Evolutionary conservation across 139 green algal genomes (phyloP).

Genomic region (Picochlorum sp.): DNA sequence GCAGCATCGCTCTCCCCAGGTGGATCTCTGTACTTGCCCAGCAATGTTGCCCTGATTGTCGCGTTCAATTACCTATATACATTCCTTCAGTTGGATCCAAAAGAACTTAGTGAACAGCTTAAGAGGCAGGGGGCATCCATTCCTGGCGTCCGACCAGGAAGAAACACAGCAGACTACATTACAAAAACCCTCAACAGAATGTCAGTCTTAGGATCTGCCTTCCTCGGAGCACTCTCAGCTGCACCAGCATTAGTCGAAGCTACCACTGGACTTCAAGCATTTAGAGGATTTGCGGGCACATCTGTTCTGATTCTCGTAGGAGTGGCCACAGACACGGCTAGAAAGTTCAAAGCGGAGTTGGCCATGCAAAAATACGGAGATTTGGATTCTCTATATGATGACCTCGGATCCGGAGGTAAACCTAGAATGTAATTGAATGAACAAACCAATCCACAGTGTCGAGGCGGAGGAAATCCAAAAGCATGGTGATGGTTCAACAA

Average conservation of each 20-base stretch:
- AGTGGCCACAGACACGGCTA: conserved; percentile 91
- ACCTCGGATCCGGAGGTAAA: background rate
- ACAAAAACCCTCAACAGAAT: conserved; percentile 82
- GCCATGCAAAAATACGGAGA: conserved; percentile 86
- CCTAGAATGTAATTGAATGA: no score
- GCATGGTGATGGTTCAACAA: no score
- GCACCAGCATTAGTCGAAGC: conserved; percentile 80
- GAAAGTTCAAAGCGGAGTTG: conserved; percentile 79
- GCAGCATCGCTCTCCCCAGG: conserved; percentile 60
- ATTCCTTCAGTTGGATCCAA: conserved; percentile 97
- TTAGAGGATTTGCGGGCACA: conserved; percentile 95
- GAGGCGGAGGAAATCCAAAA: no score
- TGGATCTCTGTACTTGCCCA: conserved; percentile 72
- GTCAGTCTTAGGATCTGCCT: conserved; percentile 85
- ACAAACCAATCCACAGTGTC: no score
- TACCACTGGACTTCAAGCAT: conserved; percentile 67
- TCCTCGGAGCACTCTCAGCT: conserved; percentile 80
- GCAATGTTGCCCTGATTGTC: conserved; percentile 88
- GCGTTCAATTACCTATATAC: conserved; percentile 99
- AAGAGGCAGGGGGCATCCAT: conserved; percentile 86
- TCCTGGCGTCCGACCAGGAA: conserved; percentile 77
- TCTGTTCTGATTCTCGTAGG: conserved; percentile 75
- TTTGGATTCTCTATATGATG: conserved; percentile 54
- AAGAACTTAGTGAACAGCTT: conserved; percentile 93
- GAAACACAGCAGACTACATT: conserved; percentile 86